These are phyloP conservation scores for Penicillium paneum DNA, from an alignment of 2,329 filamentous ascomycete genomes.

Conservation along the genomic window DNA sequence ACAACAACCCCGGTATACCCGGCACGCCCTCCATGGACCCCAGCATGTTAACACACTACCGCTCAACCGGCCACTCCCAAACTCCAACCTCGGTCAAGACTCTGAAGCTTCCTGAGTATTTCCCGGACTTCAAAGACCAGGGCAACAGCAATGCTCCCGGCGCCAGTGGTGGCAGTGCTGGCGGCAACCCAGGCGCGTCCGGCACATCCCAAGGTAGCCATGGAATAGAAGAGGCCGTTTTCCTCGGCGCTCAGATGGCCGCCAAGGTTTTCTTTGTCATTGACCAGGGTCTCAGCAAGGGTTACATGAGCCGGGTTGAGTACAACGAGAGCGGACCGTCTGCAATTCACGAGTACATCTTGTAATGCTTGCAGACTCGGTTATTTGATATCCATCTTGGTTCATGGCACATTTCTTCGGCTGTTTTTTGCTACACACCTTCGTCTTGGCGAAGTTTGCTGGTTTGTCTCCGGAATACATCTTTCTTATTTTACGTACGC, in stretches of 20 bases:
- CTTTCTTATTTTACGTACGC: conserved; percentile 24
- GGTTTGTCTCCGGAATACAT: conserved; percentile 5
- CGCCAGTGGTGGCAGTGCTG: conserved; percentile 36
- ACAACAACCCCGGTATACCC: conserved; percentile 41
- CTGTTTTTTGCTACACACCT: background rate
- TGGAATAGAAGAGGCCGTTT: conserved; percentile 75
- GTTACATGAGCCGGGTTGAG: conserved; percentile 65
- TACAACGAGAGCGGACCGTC: conserved; percentile 66
- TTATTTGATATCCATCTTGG: background rate
- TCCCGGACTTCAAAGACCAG: conserved; percentile 84
- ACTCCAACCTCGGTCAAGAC: conserved; percentile 83
- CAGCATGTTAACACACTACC: conserved; percentile 43
- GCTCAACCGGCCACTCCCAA: conserved; percentile 63
- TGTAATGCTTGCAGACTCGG: conserved; percentile 27
- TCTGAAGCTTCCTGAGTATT: conserved; percentile 75
- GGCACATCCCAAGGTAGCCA: conserved; percentile 26
- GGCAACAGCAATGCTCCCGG: conserved; percentile 38
- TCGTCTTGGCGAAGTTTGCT: conserved; percentile 10
- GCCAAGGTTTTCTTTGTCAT: conserved; percentile 71
- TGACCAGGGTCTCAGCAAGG: conserved; percentile 64
- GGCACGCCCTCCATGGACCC: conserved; percentile 39
- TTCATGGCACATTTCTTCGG: background rate
- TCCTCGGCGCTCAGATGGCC: conserved; percentile 83
- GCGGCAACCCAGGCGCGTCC: conserved; percentile 32
- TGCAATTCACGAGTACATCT: conserved; percentile 58